Conservation (phyloP, 1,284 basidiomycete genomes). For the Melampsora medusae region DNA sequence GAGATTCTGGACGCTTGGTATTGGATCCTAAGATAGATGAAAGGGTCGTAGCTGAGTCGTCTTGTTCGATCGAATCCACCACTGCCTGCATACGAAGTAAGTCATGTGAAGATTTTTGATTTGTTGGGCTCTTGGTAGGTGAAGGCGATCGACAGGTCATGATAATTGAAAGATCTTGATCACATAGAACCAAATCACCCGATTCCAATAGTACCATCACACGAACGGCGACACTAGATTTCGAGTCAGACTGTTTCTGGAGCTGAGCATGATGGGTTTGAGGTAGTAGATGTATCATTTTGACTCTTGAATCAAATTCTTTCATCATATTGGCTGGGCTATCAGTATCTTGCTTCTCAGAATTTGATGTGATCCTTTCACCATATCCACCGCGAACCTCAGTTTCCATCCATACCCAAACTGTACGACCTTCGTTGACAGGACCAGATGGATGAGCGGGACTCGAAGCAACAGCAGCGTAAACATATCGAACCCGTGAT, state of each 20-base stretch:
- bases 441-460: constrained; percentile 22
- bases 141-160: constrained; percentile 14
- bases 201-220: constrained; percentile 28
- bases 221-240: constrained; percentile 7
- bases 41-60: background rate
- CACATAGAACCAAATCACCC: constrained; percentile 11
- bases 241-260: background rate
- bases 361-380: constrained; percentile 19
- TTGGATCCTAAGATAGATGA: too few relatives aligned
- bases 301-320: constrained; percentile 28
- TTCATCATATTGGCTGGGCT: constrained; percentile 26
- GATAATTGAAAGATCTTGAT: constrained; percentile 18
- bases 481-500: constrained; percentile 20
- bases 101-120: constrained; percentile 1
- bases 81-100: background rate
- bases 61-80: background rate
- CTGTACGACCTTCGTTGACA: constrained; percentile 28
- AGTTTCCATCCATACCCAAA: constrained; percentile 37
- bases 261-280: background rate
- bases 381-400: constrained; percentile 30
- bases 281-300: constrained; percentile 21
- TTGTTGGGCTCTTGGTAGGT: background rate
- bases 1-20: background rate
- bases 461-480: constrained; percentile 25
- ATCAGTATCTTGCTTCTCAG: constrained; percentile 3